phyloP scores from a whole-genome alignment of 495 filamentous ascomycete genomes.

The Corynascus novoguineensis region DNA sequence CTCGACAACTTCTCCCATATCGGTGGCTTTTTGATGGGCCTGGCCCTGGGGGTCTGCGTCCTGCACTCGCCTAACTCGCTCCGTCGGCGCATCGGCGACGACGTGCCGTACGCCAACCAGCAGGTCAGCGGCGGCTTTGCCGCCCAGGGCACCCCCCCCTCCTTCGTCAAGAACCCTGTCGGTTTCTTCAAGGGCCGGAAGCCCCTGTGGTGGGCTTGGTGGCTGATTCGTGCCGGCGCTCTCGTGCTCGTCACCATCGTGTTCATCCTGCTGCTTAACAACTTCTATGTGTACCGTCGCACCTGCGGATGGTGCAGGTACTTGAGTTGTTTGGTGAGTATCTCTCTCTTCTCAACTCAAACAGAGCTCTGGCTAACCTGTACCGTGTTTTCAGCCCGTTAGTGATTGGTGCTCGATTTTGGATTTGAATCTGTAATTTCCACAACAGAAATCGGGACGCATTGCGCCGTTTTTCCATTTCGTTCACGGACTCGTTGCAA shows the following conservation, averaged over 20 bases:
- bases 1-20: conserved; percentile 98
- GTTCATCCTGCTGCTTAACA: conserved; percentile 77
- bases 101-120: conserved; percentile 44
- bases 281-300: conserved; percentile 77
- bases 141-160: conserved; percentile 41
- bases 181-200: conserved; percentile 89
- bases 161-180: conserved; percentile 63
- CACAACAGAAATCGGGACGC: neutral
- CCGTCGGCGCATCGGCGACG: conserved; percentile 66
- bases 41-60: conserved; percentile 78
- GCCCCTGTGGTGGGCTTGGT: conserved; percentile 96
- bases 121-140: conserved; percentile 34
- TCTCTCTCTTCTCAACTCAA: neutral
- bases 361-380: conserved; percentile 17
- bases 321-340: conserved; percentile 82
- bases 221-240: conserved; percentile 77
- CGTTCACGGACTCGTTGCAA: too few relatives aligned
- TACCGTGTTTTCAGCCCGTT: conserved; percentile 49
- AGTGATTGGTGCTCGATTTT: conserved; percentile 75
- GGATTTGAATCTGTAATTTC: conserved; percentile 32
- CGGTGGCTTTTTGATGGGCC: conserved; percentile 89
- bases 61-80: conserved; percentile 81
- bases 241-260: conserved; percentile 70
- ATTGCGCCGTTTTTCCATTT: neutral
- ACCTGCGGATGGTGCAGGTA: conserved; percentile 91